phyloP scores from a whole-genome alignment of 2,329 filamentous ascomycete genomes.

The Microsporum ferrugineum region DNA sequence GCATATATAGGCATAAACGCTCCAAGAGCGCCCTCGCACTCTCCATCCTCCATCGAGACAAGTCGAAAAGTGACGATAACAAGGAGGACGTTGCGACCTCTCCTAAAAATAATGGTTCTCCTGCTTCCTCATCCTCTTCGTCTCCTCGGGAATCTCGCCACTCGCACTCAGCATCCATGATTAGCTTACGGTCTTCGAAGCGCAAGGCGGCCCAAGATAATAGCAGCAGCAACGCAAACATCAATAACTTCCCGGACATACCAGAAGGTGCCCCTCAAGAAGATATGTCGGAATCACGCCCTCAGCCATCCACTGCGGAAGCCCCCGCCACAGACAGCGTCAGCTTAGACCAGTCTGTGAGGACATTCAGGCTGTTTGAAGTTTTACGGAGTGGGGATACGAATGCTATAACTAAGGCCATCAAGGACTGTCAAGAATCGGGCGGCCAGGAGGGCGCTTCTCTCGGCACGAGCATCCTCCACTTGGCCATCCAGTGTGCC shows the following conservation, averaged over 20 bases:
- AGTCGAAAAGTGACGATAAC: constrained; percentile 35
- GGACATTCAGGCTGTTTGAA: constrained; percentile 90
- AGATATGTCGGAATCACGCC: constrained; percentile 19
- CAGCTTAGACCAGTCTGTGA: constrained; percentile 82
- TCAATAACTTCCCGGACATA: constrained; percentile 14
- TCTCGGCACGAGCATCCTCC: constrained; percentile 73
- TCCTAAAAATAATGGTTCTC: constrained; percentile 19
- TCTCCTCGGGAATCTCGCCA: constrained; percentile 19
- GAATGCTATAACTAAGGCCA: constrained; percentile 73
- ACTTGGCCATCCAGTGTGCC: constrained; percentile 90
- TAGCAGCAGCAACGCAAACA: constrained; percentile 8
- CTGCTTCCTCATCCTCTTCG: constrained; percentile 21
- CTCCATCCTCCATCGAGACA: constrained; percentile 44
- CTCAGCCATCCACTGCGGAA: constrained; percentile 25
- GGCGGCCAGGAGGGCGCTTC: constrained; percentile 34
- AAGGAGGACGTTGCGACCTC: constrained; percentile 20
- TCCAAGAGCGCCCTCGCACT: constrained; percentile 44
- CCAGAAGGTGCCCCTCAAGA: constrained; percentile 18
- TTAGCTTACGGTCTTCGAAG: constrained; percentile 24
- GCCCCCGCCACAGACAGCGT: constrained; percentile 25
- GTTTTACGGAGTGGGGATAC: constrained; percentile 84
- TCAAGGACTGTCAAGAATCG: constrained; percentile 48
- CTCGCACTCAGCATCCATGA: constrained; percentile 20
- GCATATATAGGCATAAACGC: constrained; percentile 37
- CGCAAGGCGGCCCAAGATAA: constrained; percentile 20